These are phyloP conservation scores for Lentinula boryana DNA, from an alignment of 768 basidiomycete genomes.

Conservation along the genomic window DNA sequence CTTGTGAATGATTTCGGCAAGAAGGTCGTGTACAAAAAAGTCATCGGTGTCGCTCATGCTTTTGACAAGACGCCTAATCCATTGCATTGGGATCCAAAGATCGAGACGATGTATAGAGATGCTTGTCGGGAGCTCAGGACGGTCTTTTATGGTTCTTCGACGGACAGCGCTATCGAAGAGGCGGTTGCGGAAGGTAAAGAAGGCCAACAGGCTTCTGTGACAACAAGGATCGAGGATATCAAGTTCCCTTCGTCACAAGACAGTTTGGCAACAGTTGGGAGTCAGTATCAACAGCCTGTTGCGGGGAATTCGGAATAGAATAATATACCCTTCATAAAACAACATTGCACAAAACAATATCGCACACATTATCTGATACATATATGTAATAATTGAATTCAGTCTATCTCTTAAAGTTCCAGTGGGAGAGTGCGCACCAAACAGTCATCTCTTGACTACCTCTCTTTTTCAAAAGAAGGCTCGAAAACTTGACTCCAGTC, in stretches of 20 bases:
- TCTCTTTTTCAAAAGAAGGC: too few species aligned
- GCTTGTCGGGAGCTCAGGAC: slow-evolving; percentile 5
- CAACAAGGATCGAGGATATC: slow-evolving; percentile 2
- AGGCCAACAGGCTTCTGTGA: slow-evolving; percentile 1
- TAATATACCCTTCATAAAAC: not conserved
- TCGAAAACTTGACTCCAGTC: too few species aligned
- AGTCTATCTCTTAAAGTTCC: too few species aligned
- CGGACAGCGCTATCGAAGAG: not conserved
- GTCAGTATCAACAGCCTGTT: not conserved
- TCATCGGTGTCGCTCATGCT: slow-evolving; percentile 1
- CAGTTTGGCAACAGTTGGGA: slow-evolving; percentile 4
- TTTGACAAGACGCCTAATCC: slow-evolving; percentile 6
- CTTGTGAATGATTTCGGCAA: slow-evolving; percentile 6
- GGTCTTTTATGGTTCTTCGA: slow-evolving; percentile 6
- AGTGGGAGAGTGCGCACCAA: too few species aligned
- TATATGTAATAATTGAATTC: too few species aligned
- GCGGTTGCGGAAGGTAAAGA: not conserved
- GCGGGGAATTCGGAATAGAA: not conserved
- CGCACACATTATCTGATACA: too few species aligned
- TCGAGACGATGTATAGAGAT: slow-evolving; percentile 6
- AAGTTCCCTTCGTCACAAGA: slow-evolving; percentile 1
- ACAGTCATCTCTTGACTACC: too few species aligned
- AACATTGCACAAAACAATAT: too few species aligned
- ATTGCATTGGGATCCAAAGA: slow-evolving; percentile 4
- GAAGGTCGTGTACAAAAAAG: slow-evolving; percentile 5